Conservation (phyloP, 73 alveolate genomes). For the Uronychia binucleata region DNA sequence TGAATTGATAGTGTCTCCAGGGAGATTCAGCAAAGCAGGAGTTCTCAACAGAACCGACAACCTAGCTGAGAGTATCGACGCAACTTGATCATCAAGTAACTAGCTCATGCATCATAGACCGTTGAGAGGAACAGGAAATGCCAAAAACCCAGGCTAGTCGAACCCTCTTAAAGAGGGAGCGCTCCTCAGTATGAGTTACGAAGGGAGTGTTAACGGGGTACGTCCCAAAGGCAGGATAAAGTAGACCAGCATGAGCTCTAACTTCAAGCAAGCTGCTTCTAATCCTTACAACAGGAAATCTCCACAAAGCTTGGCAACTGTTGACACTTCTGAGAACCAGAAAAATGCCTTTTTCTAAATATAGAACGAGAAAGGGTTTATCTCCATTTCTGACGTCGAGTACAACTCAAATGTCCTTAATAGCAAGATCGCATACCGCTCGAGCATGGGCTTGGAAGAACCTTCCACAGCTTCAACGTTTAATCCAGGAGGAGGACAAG, state of each 20-base stretch:
- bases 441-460: background rate
- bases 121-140: too few species aligned
- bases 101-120: too few species aligned
- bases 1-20: background rate
- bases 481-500: background rate
- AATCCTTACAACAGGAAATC: too few species aligned
- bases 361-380: background rate
- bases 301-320: too few species aligned
- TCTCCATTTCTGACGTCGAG: background rate
- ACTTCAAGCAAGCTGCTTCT: too few species aligned
- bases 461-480: background rate
- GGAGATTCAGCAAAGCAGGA: background rate
- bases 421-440: background rate
- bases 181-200: background rate
- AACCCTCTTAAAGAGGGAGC: background rate
- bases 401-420: background rate
- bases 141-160: too few species aligned
- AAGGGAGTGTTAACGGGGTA: background rate
- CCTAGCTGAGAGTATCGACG: background rate
- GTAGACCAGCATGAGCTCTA: too few species aligned
- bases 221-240: too few species aligned
- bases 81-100: background rate
- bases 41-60: background rate
- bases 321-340: too few species aligned
- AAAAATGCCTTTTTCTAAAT: too few species aligned